Conservation (phyloP, 2,329 filamentous ascomycete genomes). For the Byssoonygena ceratinophila region DNA sequence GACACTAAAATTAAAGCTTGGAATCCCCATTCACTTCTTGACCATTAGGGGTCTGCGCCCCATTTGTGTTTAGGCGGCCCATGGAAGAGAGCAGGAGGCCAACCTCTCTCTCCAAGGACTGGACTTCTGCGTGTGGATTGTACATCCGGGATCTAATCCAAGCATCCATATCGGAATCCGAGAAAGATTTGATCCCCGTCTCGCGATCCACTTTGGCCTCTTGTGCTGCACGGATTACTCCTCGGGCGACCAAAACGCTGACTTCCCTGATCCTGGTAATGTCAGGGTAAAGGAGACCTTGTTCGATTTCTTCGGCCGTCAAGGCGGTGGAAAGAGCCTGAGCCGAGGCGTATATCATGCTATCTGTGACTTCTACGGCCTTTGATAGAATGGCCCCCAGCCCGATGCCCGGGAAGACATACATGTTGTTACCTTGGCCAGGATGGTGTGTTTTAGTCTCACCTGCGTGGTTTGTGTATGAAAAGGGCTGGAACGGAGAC, state of each 20-base stretch:
- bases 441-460: slow-evolving; percentile 59
- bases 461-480: slow-evolving; percentile 50
- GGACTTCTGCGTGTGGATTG: slow-evolving; percentile 39
- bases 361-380: slow-evolving; percentile 73
- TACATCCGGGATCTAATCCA: slow-evolving; percentile 44
- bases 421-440: slow-evolving; percentile 72
- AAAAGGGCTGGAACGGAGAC: slow-evolving; percentile 72
- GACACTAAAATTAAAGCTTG: slow-evolving; percentile 4
- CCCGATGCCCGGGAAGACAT: slow-evolving; percentile 93
- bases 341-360: slow-evolving; percentile 94
- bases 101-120: slow-evolving; percentile 39
- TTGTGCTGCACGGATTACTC: slow-evolving; percentile 87
- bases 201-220: slow-evolving; percentile 58
- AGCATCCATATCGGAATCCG: slow-evolving; percentile 35
- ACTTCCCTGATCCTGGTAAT: slow-evolving; percentile 88
- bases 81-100: slow-evolving; percentile 32
- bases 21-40: slow-evolving; percentile 12
- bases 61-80: slow-evolving; percentile 16
- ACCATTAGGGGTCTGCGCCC: slow-evolving; percentile 10
- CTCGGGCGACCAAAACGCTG: slow-evolving; percentile 71
- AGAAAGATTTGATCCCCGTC: slow-evolving; percentile 35
- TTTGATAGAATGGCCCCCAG: slow-evolving; percentile 88
- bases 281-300: slow-evolving; percentile 80
- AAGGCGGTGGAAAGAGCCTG: slow-evolving; percentile 68
- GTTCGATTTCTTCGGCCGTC: slow-evolving; percentile 67